phyloP scores from a whole-genome alignment of 805 yeast species.

The Nakazawaea wyomingensis region DNA sequence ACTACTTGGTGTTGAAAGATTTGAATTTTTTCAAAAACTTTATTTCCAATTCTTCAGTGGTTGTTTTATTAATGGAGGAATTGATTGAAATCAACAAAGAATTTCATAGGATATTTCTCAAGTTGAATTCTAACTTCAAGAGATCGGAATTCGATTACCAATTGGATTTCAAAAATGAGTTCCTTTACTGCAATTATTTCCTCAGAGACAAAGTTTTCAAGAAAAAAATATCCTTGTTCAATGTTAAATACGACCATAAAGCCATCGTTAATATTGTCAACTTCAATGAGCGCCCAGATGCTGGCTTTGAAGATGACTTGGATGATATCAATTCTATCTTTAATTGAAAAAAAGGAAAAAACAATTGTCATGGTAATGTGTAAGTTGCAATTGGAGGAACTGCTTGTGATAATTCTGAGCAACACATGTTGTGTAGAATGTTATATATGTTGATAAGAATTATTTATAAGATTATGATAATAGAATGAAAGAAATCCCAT shows the following conservation, averaged over 20 bases:
- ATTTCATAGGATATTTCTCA: not conserved
- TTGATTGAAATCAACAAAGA: not conserved
- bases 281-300: not conserved
- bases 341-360: too few species aligned
- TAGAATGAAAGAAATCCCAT: too few species aligned
- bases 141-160: not conserved
- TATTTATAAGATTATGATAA: too few species aligned
- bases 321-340: slow-evolving; percentile 6
- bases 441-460: too few species aligned
- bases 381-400: too few species aligned
- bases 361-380: too few species aligned
- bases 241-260: not conserved
- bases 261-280: slow-evolving; percentile 6
- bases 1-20: slow-evolving; percentile 7
- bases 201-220: not conserved
- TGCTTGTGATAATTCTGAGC: too few species aligned
- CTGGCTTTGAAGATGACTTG: slow-evolving; percentile 2
- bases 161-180: not conserved
- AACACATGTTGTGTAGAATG: too few species aligned
- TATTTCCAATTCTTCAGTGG: slow-evolving; percentile 8
- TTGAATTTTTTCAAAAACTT: slow-evolving; percentile 10
- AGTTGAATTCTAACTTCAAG: slow-evolving; percentile 7
- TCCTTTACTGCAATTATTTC: slow-evolving; percentile 4
- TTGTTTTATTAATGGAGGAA: slow-evolving; percentile 6
- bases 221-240: slow-evolving; percentile 1